Evolutionary conservation across 225 moss, liverwort and hornwort genomes (phyloP).

Genomic region (Ulota crispa): DNA sequence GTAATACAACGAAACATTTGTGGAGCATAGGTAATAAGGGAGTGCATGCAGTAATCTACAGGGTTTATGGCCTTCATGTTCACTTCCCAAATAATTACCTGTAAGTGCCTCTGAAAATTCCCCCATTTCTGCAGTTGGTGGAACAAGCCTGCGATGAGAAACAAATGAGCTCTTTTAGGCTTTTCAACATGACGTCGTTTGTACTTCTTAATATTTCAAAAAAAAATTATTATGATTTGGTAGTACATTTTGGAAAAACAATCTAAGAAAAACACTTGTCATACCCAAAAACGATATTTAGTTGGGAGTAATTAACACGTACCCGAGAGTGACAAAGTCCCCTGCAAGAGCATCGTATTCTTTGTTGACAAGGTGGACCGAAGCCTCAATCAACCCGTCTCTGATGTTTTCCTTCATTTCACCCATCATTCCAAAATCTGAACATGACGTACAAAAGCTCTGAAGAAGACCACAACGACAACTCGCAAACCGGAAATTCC

Average conservation of each 20-base stretch:
- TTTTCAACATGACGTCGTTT: not conserved
- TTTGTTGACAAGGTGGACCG: slow-evolving; percentile 83
- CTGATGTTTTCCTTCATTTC: slow-evolving; percentile 77
- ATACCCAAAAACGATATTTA: not conserved
- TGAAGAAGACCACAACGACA: not conserved
- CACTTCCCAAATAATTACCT: slow-evolving; percentile 31
- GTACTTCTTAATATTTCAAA: not conserved
- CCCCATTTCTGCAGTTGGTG: slow-evolving; percentile 56
- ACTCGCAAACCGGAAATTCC: not conserved
- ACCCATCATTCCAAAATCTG: slow-evolving; percentile 99
- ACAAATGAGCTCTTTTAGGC: not conserved
- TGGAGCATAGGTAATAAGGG: not conserved
- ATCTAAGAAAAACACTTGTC: not conserved
- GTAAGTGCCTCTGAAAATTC: slow-evolving; percentile 52
- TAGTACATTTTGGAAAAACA: not conserved
- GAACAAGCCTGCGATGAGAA: slow-evolving; percentile 46
- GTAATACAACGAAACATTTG: not conserved
- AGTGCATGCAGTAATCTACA: not conserved
- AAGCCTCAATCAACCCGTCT: slow-evolving; percentile 83
- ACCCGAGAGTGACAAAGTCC: slow-evolving; percentile 94
- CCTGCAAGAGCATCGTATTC: slow-evolving; percentile 84
- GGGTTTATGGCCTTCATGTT: not conserved
- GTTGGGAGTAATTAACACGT: not conserved
- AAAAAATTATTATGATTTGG: not conserved
- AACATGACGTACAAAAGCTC: not conserved